Evolutionary conservation across 139 green algal species (phyloP), one percentile per base, ranked within the genome.

Genomic region (Micractinium sp.): DNA sequence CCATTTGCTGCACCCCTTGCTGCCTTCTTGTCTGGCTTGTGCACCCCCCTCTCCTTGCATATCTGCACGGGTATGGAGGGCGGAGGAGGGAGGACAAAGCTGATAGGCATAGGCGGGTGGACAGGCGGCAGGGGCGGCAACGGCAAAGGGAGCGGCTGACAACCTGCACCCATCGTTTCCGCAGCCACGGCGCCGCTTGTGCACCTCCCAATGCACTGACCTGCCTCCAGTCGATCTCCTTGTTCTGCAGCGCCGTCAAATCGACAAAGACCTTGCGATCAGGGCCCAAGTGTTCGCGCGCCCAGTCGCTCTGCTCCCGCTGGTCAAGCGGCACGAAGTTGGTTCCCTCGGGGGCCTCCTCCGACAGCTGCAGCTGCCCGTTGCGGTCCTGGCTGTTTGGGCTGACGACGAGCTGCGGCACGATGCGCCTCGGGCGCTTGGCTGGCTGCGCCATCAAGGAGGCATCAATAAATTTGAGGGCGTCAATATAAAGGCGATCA

Each of bases 321-420:
- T 81, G 83, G n/a, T 88, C 83, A 15, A 79, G 22, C 41, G n/a
- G 56, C 12, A 47, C 63, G 5, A n/a, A 27, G 77, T 41, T n/a
- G 18, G 35, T 14, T 19, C 7, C 33, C 27, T 4, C 36, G 20
- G 66, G 20, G 27, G 66, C 38, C 38, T 38, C 66, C 38, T 87
- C 38, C 0, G 41, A n/a, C 83, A 22, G 63, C 33, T n/a, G 19
- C 81, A 53, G 35, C 7, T 2, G 35, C 81, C n/a, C 47, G 2
- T 41, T 63, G 16, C n/a, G 61, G 15, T 87, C 83, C 9, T 61
- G 38, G 7, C 53, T 35, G 79, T 31, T 22, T 27, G 83, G 83
- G 16, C 27, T 69, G 7, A 41, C 35, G 3, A 93, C 71, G 22
- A 87, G 88, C 80, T 93, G 60, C 31, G 90, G 75, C 16, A 92